Base-by-base conservation (phyloP, 148 eudicot species). In the Rhododendron kiyosumense region DNA sequence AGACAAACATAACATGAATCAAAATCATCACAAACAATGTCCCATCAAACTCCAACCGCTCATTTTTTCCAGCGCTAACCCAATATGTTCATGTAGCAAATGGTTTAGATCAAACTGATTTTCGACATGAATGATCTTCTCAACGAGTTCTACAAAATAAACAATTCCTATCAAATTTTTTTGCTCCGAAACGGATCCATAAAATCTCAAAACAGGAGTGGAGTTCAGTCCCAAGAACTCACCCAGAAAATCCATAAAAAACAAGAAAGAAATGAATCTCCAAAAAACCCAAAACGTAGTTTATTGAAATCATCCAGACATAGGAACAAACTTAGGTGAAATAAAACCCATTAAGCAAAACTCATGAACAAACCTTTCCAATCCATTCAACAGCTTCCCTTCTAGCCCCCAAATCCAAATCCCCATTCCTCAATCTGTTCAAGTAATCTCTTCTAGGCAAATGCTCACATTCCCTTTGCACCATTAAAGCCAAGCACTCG, bases 301-400 rank as follows among this genome's bases (percentile, higher is more conserved):
- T 30, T 45, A 26, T 38, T 7, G 4, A 83, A 57, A 81, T 28
- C 78, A 61, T 57, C 51, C 85, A 22, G 36, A 38, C 49, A 36
- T 24, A 32, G 20, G 46, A 76, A 45, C 61, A 34, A 24, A 36
- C 28, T 17, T 18, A 26, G 46, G 13, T 9, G 49, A 57, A 59
- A 54, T 11, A 34, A 84, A 38, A 78, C 10, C 32, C 82, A 79
- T 10, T 65, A 46, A 65, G 43, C 34, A 14, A 63, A 5, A 9
- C 32, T 28, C 28, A 86, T 81, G 73, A 59, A 89, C 91, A 63
- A 80, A 95, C 98, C 98, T 91, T 95, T 79, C 65, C n/a, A 92
- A 95, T 94, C 98, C 96, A 95, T 86, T 90, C 86, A 89, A 95
- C 86, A 84, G 91, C 94, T 81, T 90, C 88, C 67, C 88, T 87